Percentiles rank a stretch among this genome's conserved stretches.
Evolutionary conservation across 2,329 filamentous ascomycete species (phyloP).

Genomic region (Erysiphe pulchra): DNA sequence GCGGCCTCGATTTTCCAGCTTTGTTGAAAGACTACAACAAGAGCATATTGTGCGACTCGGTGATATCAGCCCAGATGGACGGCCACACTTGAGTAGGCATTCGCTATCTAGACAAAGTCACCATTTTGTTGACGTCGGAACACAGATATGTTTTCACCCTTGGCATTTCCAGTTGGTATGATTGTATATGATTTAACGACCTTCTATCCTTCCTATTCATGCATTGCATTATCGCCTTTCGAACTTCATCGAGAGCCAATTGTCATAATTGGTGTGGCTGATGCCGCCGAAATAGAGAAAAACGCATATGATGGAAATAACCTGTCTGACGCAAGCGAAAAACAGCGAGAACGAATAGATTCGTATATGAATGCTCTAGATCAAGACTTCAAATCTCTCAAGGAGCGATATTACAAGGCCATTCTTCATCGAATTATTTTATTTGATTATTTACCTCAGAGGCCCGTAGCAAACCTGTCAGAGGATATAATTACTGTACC

Average conservation of each 20-base stretch:
- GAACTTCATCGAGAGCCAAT: slow-evolving; percentile 73
- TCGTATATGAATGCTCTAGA: slow-evolving; percentile 31
- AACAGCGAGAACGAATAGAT: slow-evolving; percentile 21
- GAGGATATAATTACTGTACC: slow-evolving; percentile 51
- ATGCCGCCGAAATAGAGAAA: slow-evolving; percentile 43
- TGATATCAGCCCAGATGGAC: slow-evolving; percentile 63
- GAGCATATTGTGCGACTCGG: slow-evolving; percentile 65
- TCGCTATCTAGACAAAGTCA: neutral
- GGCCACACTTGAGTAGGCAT: slow-evolving; percentile 57
- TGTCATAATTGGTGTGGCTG: slow-evolving; percentile 60
- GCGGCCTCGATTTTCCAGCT: slow-evolving; percentile 51
- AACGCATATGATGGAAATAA: slow-evolving; percentile 28
- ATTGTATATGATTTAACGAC: slow-evolving; percentile 76
- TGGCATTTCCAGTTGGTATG: slow-evolving; percentile 63
- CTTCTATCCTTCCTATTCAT: slow-evolving; percentile 52
- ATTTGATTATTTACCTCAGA: slow-evolving; percentile 40
- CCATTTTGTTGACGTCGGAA: neutral
- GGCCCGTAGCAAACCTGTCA: slow-evolving; percentile 25
- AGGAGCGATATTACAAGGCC: slow-evolving; percentile 48
- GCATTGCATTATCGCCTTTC: slow-evolving; percentile 62
- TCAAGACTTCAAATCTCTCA: slow-evolving; percentile 43
- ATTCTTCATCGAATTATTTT: slow-evolving; percentile 56
- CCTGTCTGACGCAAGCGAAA: slow-evolving; percentile 25
- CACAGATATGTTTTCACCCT: slow-evolving; percentile 75
- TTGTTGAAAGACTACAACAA: slow-evolving; percentile 50